Conservation (phyloP, 225 moss, liverwort and hornwort genomes). For the Physcomitrium patens region DNA sequence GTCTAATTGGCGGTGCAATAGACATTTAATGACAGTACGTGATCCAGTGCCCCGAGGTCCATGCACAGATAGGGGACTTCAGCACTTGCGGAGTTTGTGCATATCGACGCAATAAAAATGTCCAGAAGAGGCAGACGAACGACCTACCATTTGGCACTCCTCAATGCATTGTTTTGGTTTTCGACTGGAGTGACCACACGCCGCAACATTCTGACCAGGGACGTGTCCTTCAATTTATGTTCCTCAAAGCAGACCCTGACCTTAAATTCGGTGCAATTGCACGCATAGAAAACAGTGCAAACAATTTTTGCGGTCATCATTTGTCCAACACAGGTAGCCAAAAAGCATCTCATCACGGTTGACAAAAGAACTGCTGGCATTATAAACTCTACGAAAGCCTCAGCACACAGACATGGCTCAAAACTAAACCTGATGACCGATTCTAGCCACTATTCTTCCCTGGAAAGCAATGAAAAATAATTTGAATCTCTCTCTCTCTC, state of each 20-base stretch:
- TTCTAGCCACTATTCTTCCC: no score
- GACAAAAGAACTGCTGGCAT: no score
- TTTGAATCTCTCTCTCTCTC: no score
- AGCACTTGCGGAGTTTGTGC: constrained; percentile 72
- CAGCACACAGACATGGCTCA: no score
- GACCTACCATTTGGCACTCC: constrained; percentile 55
- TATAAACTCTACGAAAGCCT: no score
- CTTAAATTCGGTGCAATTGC: constrained; percentile 14
- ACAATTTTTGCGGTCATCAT: no score
- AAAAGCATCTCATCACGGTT: no score
- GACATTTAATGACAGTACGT: constrained; percentile 79
- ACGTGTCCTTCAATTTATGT: neutral
- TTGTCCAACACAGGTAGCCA: no score
- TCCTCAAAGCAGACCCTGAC: no score
- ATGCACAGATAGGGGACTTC: constrained; percentile 72
- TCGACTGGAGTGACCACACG: constrained; percentile 41
- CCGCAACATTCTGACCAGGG: constrained; percentile 34
- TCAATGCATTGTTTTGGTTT: constrained; percentile 22
- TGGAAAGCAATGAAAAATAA: no score
- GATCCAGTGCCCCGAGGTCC: constrained; percentile 94
- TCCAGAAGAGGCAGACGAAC: constrained; percentile 82
- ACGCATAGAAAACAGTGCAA: neutral
- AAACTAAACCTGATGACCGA: no score
- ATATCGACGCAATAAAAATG: constrained; percentile 69
- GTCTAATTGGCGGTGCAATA: constrained; percentile 2